Conservation (phyloP, 768 basidiomycete genomes). For the Podaxis rugospora region DNA sequence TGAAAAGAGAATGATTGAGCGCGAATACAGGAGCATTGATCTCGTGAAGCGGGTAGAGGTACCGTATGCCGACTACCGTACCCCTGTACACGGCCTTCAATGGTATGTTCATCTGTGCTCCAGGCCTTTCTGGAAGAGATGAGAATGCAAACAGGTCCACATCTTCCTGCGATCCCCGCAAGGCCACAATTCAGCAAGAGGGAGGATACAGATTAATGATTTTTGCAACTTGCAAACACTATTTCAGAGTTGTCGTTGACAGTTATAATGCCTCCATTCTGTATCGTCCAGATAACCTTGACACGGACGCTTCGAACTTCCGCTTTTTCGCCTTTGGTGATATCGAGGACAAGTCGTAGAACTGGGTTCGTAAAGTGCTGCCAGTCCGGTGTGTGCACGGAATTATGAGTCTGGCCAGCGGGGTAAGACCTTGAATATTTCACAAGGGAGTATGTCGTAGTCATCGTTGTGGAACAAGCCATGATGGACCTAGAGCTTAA, state of each 20-base stretch:
- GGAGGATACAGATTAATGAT: slow-evolving; percentile 2
- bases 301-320: slow-evolving; percentile 61
- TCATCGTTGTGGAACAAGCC: slow-evolving; percentile 55
- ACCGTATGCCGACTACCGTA: slow-evolving; percentile 69
- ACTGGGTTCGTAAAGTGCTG: slow-evolving; percentile 74
- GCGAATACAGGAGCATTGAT: slow-evolving; percentile 7
- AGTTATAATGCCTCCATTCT: slow-evolving; percentile 26
- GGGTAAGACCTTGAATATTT: slow-evolving; percentile 73
- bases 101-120: slow-evolving; percentile 41
- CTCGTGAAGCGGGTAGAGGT: slow-evolving; percentile 47
- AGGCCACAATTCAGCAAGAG: background rate
- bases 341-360: slow-evolving; percentile 60
- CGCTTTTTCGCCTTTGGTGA: slow-evolving; percentile 42
- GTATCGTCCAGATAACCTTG: slow-evolving; percentile 60
- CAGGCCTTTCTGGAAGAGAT: slow-evolving; percentile 27
- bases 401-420: slow-evolving; percentile 16
- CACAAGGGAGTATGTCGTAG: slow-evolving; percentile 48
- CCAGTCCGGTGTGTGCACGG: slow-evolving; percentile 48
- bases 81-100: slow-evolving; percentile 79
- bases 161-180: slow-evolving; percentile 55
- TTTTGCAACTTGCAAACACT: slow-evolving; percentile 51
- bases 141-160: slow-evolving; percentile 71
- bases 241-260: slow-evolving; percentile 49
- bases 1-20: background rate
- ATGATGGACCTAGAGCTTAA: slow-evolving; percentile 17